Evolutionary conservation across 768 basidiomycete genomes (phyloP), one percentile per base, ranked within the genome.

Genomic region (Panus rudis): DNA sequence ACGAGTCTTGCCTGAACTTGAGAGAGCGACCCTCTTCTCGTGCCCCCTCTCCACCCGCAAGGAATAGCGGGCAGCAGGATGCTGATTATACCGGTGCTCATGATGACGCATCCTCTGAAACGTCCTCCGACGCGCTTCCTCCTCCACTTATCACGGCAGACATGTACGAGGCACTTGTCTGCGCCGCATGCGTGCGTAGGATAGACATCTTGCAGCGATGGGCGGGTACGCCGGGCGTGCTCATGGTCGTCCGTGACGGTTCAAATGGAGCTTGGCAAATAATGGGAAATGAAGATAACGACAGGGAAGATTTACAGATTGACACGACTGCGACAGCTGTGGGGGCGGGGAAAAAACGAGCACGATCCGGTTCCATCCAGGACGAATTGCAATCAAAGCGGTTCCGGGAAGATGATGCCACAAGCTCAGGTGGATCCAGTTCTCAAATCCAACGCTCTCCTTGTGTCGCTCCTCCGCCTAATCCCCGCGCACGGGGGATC

Each of bases 1-100:
- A 92, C 52, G 89, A 92, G 65, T 90, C 86, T 10, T 92, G 89
- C 54, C 78, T 89, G 52, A 83, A 87, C 61, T 70, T 92, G 32
- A 75, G 86, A 47, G 76, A 81, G 58, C 73, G 73, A 17, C 84
- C 83, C 7, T 50, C 63, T 5, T 71, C 72, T 7, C 69, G 75
- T 44, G 70, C 64, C 37, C 48, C 71, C 4, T 58, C 64, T 1
- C 65, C 67, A 22, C 45, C 56, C 38, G 33, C 28, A 30, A 7
- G n/a, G 10, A 7, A 52, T 12, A 20, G 42, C 37, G 48, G 53
- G n/a, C 31, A 27, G 22, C 33, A 46, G 30, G 49, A 45, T 42
- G 50, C 56, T 10, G 37, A 46, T 11, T 48, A 43, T 46, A 53
- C 54, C 21, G 57, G 61, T 41, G 71, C 66, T 27, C 69, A 65